Percentiles rank a stretch among this genome's conserved stretches.
Evolutionary conservation across 2,329 filamentous ascomycete genomes (phyloP).

Genomic region (Chrysosporium keratinophilum): DNA sequence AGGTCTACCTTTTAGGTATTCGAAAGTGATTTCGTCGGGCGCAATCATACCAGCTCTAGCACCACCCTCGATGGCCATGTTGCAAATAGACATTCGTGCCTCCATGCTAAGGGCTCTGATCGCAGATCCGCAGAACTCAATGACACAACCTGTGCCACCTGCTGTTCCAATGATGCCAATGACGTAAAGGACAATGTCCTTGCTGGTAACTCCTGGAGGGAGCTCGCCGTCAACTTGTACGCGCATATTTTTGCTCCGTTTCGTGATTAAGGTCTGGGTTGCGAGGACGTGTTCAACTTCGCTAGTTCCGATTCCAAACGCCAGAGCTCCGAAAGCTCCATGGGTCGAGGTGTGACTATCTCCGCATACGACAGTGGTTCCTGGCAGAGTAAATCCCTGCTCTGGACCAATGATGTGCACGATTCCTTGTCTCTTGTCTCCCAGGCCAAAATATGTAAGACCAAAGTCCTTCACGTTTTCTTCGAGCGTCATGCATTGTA

Average conservation of each 20-base stretch:
- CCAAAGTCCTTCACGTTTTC: slow-evolving; percentile 96
- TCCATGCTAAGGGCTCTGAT: slow-evolving; percentile 88
- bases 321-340: slow-evolving; percentile 87
- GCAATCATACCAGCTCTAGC: slow-evolving; percentile 95
- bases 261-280: slow-evolving; percentile 89
- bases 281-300: slow-evolving; percentile 98
- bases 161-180: slow-evolving; percentile 93
- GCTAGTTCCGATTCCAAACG: slow-evolving; percentile 94
- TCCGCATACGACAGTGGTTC: slow-evolving; percentile 92
- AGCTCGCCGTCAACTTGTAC: slow-evolving; percentile 89
- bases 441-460: slow-evolving; percentile 92
- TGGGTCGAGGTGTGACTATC: slow-evolving; percentile 98
- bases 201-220: slow-evolving; percentile 83
- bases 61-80: slow-evolving; percentile 97
- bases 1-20: slow-evolving; percentile 85
- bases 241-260: slow-evolving; percentile 96
- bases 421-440: slow-evolving; percentile 93
- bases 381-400: slow-evolving; percentile 95
- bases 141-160: slow-evolving; percentile 85
- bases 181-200: slow-evolving; percentile 85
- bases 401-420: slow-evolving; percentile 97
- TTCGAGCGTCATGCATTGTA: slow-evolving; percentile 91
- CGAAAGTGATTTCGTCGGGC: slow-evolving; percentile 85
- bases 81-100: slow-evolving; percentile 97
- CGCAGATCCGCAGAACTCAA: slow-evolving; percentile 93